Evolutionary conservation across 129 eudicot species (phyloP), one percentile per base, ranked within the genome.

Genomic region (Ambrosia trifida): DNA sequence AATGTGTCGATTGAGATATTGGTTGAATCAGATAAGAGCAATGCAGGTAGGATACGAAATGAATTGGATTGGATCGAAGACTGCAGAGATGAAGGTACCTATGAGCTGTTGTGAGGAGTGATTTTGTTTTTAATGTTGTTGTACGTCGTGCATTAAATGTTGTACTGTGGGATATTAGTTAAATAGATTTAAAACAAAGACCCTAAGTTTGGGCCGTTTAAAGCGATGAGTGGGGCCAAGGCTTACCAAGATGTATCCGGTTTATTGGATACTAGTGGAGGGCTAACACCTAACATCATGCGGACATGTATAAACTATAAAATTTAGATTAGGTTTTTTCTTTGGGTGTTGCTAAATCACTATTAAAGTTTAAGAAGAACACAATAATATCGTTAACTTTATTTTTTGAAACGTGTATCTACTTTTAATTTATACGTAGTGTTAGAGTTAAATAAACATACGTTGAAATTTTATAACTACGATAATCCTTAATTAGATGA

Each of bases 171-270:
- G 50, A 40, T 24, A 24, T 24, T n/a, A n/a, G n/a, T n/a, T 24
- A 24, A 24, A 24, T 24, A 24, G 28, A 36, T 68, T 64, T 60
- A 66, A 60, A 52, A 67, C 33, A 24, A 5, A 38, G 20, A 11
- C 28, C 80, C 83, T 18, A 41, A 53, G 45, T 62, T 82, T 68
- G 80, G 65, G 86, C 86, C 83, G 83, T 78, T 81, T 72, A 78
- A 69, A 68, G 58, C 86, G 83, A 72, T 65, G 79, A 17, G 76
- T 77, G 85, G 82, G 73, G 36, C 78, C 82, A 49, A 36, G 70
- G 69, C 28, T 24, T 24, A 66, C 35, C 79, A 38, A 17, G 64
- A 59, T 60, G 77, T 60, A 31, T 57, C 59, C 9, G 10, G 20
- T 11, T 18, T 58, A 46, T 58, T 76, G 64, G 73, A 58, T 43